Evolutionary conservation across 140 eudicot species (phyloP), one percentile per base, ranked within the genome.

Genomic region (Anethum foeniculum): DNA sequence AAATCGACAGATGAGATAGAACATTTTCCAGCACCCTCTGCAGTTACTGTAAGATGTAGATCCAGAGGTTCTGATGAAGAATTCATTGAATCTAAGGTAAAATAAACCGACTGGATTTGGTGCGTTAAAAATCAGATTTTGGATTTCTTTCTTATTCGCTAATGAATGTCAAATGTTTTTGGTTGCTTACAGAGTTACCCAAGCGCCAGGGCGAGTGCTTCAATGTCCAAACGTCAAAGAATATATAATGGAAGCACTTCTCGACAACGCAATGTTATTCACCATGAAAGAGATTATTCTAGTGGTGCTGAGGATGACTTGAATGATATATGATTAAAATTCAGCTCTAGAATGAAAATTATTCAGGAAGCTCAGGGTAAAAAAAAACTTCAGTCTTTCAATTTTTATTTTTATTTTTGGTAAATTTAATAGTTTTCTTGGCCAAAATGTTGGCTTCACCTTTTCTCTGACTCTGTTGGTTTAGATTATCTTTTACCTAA

Each of bases 1-100:
- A 92, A 89, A 85, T 84, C 94, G 32, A 76, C 81, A 23, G 89
- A 92, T 7, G 98, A 94, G 75, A 85, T 86, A 18, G 98, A 92
- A 83, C 98, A 90, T 76, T 94, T 90, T 78, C 97, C 93, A 13
- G 93, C 82, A 64, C 98, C 98, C 19, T 86, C 85, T 78, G 83
- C 80, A 67, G 85, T 92, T 34, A 92, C 98, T 2, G 96, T 94
- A 34, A 88, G 97, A 83, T 88, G 84, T 52, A 81, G 97, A 79
- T 65, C 91, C 36, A 78, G 18, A 1, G 90, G 86, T 36, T 89
- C 93, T 72, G 90, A 80, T 2, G 62, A 84, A 44, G 94, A 94
- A 79, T 52, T 85, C 83, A 89, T 86, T 79, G 97, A 92, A 46
- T 60, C 91, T 2, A 88, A 72, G 94, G 97, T 92, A 15, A 83